phyloP scores from a whole-genome alignment of 2,329 filamentous ascomycete genomes.

The Botrytis fragariae region DNA sequence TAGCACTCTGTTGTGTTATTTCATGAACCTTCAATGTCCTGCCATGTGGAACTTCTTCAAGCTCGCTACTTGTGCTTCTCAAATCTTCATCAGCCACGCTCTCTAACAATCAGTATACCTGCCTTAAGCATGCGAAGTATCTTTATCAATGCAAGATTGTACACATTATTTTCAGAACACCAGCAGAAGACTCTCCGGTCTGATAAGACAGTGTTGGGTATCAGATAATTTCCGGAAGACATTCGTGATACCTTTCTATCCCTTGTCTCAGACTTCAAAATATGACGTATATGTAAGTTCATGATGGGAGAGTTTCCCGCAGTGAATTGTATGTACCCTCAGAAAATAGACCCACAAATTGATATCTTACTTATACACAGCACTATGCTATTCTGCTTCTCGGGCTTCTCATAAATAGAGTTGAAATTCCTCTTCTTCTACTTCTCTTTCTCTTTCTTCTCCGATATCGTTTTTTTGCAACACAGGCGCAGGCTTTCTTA shows the following conservation, averaged over 20 bases:
- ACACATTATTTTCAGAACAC: not conserved
- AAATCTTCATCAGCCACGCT: not conserved
- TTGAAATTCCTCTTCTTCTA: not conserved
- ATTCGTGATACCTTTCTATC: not conserved
- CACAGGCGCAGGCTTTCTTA: not conserved
- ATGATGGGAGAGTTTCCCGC: not conserved
- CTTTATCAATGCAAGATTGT: not conserved
- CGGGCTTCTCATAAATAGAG: not conserved
- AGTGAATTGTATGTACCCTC: no score
- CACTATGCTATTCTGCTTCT: not conserved
- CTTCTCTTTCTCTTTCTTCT: no score
- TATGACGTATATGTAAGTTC: not conserved
- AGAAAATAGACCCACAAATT: not conserved
- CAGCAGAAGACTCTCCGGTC: not conserved
- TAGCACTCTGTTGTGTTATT: not conserved
- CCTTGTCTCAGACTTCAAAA: not conserved
- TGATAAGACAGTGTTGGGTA: not conserved
- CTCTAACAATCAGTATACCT: not conserved
- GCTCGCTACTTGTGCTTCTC: not conserved
- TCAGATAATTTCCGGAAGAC: not conserved
- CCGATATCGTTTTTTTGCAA: not conserved
- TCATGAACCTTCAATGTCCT: not conserved
- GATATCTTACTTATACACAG: not conserved
- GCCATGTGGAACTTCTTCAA: not conserved
- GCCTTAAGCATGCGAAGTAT: not conserved